phyloP scores from a whole-genome alignment of 2,329 filamentous ascomycete genomes.

The Colletotrichum echinochloae region DNA sequence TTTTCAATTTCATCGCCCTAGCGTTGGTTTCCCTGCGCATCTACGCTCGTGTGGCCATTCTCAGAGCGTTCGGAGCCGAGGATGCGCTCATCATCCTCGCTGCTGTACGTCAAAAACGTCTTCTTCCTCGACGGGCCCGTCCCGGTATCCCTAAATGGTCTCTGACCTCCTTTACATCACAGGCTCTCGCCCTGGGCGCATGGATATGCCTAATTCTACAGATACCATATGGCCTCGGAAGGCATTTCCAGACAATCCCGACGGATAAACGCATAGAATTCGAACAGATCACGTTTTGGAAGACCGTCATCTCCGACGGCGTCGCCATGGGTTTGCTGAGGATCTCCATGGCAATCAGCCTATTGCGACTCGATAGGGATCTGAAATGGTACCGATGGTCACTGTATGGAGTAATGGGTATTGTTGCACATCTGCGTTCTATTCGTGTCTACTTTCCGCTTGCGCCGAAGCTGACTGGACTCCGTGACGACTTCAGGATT shows the following conservation, averaged over 20 bases:
- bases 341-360: conserved; percentile 43
- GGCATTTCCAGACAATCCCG: conserved; percentile 39
- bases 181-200: conserved; percentile 41
- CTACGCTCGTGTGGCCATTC: conserved; percentile 44
- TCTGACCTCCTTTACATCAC: background rate
- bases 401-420: conserved; percentile 43
- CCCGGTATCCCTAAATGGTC: too few species aligned
- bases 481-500: conserved; percentile 21
- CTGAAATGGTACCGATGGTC: conserved; percentile 44
- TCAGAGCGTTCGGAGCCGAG: conserved; percentile 46
- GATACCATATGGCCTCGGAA: conserved; percentile 43
- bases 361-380: conserved; percentile 43
- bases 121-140: background rate
- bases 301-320: conserved; percentile 43
- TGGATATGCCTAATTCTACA: conserved; percentile 45
- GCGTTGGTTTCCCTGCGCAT: conserved; percentile 44
- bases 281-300: conserved; percentile 44
- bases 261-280: conserved; percentile 39
- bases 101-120: conserved; percentile 33
- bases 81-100: conserved; percentile 45
- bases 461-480: background rate
- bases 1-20: conserved; percentile 43
- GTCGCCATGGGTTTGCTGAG: conserved; percentile 43
- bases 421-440: background rate
- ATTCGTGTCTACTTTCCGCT: background rate